Base-by-base conservation (phyloP, 2,329 filamentous ascomycete species). In the Alternaria metachromatica region DNA sequence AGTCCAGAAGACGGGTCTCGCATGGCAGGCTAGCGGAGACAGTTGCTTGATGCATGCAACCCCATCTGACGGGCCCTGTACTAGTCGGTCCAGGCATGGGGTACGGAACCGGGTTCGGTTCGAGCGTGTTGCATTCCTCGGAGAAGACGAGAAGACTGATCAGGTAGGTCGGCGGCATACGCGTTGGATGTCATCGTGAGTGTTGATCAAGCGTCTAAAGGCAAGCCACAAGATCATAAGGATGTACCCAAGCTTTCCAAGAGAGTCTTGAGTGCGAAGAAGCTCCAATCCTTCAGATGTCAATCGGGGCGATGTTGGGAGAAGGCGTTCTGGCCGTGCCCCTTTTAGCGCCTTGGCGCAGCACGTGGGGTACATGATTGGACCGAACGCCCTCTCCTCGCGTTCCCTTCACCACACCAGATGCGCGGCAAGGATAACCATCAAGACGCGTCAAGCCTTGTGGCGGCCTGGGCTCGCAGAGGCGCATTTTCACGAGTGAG, bases 381-480 rank as follows among this genome's bases (percentile, higher is more conserved):
- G 57, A 20, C 46, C 30, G 48, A 43, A 55, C 49, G 20, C 12
- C 13, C 9, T 33, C 33, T 44, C 30, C 33, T 30, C 33, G 20
- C 10, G 28, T 37, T 23, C 20, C 26, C 25, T 55, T 41, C 61
- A 53, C 56, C 25, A 58, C 60, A 49, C 33, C 10, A 11, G 54
- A 41, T 60, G 28, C 44, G 55, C 63, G 12, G 20, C 61, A 33
- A n/a, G 18, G 30, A 66, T 44, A 15, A 18, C 13, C 9, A 41
- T 57, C 18, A 48, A 41, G 51, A 30, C 28, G 44, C 48, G 48
- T 56, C 54, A 61, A 64, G 60, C 61, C 43, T 62, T 56, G 54
- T 60, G 44, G 56, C 55, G 63, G 63, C 54, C 63, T 63, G 61
- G 67, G 61, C 61, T 62, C 50, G 41, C 25, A 41, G 11, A 44